A percentile compares a stretch with the other conserved stretches of the same genome.
Conservation (phyloP, 2,329 filamentous ascomycete species). For the Waltergamsia citrina region DNA sequence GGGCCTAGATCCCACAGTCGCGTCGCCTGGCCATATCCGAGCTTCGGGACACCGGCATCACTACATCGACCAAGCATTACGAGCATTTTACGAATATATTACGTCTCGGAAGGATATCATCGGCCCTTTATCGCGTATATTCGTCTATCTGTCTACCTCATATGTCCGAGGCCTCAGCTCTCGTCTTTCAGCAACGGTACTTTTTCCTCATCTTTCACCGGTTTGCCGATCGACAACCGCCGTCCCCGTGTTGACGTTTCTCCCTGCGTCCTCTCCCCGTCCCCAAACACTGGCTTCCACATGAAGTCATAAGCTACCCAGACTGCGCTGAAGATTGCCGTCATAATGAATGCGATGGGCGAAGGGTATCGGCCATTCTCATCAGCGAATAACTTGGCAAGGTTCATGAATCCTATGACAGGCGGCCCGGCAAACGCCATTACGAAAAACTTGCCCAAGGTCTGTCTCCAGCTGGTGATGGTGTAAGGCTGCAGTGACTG, state of each 20-base stretch:
- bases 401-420: slow-evolving; percentile 39
- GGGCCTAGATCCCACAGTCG: no score
- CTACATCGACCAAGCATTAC: no score
- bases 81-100: no score
- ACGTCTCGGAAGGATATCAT: no score
- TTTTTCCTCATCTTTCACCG: background rate
- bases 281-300: slow-evolving; percentile 61
- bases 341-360: slow-evolving; percentile 51
- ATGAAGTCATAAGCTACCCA: slow-evolving; percentile 37
- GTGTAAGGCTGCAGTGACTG: slow-evolving; percentile 59
- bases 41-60: no score
- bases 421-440: slow-evolving; percentile 46
- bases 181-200: background rate
- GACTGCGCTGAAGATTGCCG: slow-evolving; percentile 37
- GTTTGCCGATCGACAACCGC: background rate
- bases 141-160: no score
- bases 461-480: slow-evolving; percentile 57
- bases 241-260: slow-evolving; percentile 4
- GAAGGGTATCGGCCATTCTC: slow-evolving; percentile 56
- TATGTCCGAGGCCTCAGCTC: background rate
- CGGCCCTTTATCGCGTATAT: no score
- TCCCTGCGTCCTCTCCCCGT: slow-evolving; percentile 64
- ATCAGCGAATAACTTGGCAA: slow-evolving; percentile 43
- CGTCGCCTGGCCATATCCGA: no score
- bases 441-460: slow-evolving; percentile 54